Evolutionary conservation across 768 basidiomycete species (phyloP), one percentile per base, ranked within the genome.

Genomic region (Lentinula raphanica): DNA sequence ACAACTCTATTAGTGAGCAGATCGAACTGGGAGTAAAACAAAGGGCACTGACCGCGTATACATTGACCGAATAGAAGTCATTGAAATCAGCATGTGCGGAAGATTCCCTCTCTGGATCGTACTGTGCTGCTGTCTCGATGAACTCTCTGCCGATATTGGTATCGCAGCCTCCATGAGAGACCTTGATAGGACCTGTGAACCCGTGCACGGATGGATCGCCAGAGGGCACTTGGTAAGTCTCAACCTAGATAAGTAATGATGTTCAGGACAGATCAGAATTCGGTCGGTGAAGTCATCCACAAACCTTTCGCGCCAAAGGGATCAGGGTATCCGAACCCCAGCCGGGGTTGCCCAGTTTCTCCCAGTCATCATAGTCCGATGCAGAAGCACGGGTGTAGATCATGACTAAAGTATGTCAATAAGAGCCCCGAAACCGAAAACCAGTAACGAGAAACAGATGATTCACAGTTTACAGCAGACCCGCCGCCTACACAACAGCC

Each of bases 351-450:
- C 69, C 71, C 64, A 17, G 64, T 63, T 1, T 66, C 53, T 73
- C 72, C 80, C 79, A 80, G 49, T 76, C 77, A 42, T 81, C 76
- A 28, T 73, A 80, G 59, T 81, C 79, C 0, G 77, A 78, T 1
- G 74, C 73, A 2, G 74, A 61, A 13, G 75, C 72, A 12, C 80
- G 74, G 0, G 71, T 74, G 58, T 81, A 81, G 69, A 74, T 66
- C 64, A 66, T 69, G 42, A 68, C 61, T 65, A 25, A 25, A 7
- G 19, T n/a, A 21, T 19, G 17, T 21, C n/a, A 8, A 45, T 32
- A 19, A 28, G 17, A 21, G 2, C 25, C 12, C 40, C 15, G 38
- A 13, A 35, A 8, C 17, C 3, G 25, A 38, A 28, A 29, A 6
- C n/a, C n/a, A n/a, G n/a, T n/a, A n/a, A n/a, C n/a, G n/a, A n/a